Evolutionary conservation across 805 yeast species (phyloP).

Genomic region (Yarrowia hollandica): DNA sequence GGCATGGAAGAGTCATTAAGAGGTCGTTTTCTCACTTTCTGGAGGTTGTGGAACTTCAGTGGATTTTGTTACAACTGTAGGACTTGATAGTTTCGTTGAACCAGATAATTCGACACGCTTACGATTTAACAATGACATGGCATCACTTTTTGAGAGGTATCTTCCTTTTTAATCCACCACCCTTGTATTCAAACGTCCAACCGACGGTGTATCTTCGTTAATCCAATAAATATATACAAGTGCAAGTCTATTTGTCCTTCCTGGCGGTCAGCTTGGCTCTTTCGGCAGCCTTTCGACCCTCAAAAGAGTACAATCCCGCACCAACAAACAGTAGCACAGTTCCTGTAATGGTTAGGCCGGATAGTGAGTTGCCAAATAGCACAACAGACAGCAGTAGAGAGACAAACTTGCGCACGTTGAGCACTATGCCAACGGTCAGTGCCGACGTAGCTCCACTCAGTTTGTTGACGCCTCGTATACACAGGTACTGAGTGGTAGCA

Average conservation of each 20-base stretch:
- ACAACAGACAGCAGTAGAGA: constrained; percentile 58
- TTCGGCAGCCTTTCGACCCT: constrained; percentile 1
- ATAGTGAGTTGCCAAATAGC: constrained; percentile 51
- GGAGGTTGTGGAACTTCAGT: too few relatives aligned
- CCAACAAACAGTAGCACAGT: constrained; percentile 56
- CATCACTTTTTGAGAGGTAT: too few relatives aligned
- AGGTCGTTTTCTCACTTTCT: too few relatives aligned
- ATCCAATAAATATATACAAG: constrained; percentile 6
- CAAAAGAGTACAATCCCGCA: constrained; percentile 40
- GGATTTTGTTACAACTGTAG: too few relatives aligned
- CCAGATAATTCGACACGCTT: too few relatives aligned
- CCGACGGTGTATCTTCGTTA: too few relatives aligned
- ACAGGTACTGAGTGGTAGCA: constrained; percentile 56
- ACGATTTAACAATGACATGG: too few relatives aligned
- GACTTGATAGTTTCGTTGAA: too few relatives aligned
- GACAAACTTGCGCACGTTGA: constrained; percentile 60
- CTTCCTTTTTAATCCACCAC: too few relatives aligned
- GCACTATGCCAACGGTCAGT: constrained; percentile 59
- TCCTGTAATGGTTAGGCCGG: constrained; percentile 49
- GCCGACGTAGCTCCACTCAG: constrained; percentile 61
- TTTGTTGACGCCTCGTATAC: constrained; percentile 67
- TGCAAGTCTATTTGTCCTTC: neutral
- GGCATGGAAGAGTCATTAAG: too few relatives aligned
- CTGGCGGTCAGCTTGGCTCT: neutral
- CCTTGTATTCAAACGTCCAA: neutral